Conservation (phyloP, 345 rosid genomes). For the Dovyalis caffra region DNA sequence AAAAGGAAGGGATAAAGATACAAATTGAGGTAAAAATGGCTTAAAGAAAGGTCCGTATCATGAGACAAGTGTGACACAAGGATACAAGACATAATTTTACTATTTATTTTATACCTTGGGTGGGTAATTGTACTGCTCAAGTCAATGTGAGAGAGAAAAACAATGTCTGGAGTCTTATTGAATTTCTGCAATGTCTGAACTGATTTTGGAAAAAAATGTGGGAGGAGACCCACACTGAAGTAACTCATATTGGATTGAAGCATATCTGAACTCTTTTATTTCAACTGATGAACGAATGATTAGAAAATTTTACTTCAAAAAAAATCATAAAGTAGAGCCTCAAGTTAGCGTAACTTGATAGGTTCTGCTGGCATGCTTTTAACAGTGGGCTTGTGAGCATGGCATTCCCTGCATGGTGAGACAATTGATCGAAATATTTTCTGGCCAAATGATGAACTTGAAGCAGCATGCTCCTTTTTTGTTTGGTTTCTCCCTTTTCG, state of each 20-base stretch:
- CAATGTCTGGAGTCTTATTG: background rate
- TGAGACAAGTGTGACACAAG: background rate
- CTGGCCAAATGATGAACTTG: slow-evolving; percentile 24
- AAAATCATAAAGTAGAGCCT: background rate
- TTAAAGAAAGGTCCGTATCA: background rate
- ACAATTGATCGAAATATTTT: slow-evolving; percentile 33
- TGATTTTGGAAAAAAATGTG: background rate
- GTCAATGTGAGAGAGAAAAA: background rate
- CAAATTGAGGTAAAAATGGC: background rate
- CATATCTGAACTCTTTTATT: background rate
- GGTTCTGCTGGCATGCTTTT: slow-evolving; percentile 6
- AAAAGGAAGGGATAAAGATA: background rate
- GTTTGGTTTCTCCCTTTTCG: slow-evolving; percentile 26
- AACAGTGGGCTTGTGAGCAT: slow-evolving; percentile 24
- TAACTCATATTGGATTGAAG: background rate
- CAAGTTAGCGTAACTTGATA: slow-evolving; percentile 5
- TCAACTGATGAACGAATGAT: background rate
- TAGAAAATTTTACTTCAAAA: background rate
- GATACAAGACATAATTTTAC: too few species aligned
- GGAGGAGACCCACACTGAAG: background rate
- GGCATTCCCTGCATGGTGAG: slow-evolving; percentile 47
- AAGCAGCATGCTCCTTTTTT: slow-evolving; percentile 13
- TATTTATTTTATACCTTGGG: background rate
- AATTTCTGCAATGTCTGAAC: slow-evolving; percentile 5
- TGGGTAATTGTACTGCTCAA: background rate